These are phyloP conservation scores for Aspergillus sp. DNA, from an alignment of 2,329 filamentous ascomycete species.

Conservation along the genomic window DNA sequence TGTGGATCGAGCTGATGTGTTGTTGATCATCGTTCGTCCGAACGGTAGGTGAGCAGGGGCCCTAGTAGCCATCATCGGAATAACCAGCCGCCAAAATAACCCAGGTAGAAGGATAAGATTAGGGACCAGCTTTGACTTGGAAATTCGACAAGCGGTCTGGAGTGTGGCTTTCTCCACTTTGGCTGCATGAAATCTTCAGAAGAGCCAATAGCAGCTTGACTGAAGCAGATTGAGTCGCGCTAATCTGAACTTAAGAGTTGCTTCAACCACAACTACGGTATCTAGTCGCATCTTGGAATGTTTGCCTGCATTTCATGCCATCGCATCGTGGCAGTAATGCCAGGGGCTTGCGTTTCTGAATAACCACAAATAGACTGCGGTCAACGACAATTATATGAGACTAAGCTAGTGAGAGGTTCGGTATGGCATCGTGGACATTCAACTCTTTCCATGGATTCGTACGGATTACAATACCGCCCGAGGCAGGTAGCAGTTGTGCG, in stretches of 20 bases:
- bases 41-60: not conserved
- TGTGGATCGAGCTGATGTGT: constrained; percentile 10
- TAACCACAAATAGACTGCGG: not conserved
- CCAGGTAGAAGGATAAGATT: not conserved
- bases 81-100: not conserved
- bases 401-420: not conserved
- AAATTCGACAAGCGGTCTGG: constrained; percentile 15
- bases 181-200: constrained; percentile 6
- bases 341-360: not conserved
- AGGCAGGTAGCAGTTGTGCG: not conserved
- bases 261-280: not conserved
- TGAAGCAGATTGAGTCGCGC: constrained; percentile 13
- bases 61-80: constrained; percentile 15
- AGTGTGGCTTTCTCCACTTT: not conserved
- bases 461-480: not conserved
- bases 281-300: not conserved
- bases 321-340: not conserved
- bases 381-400: not conserved
- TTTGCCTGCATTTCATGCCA: not conserved
- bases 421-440: not conserved
- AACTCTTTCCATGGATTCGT: not conserved
- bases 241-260: constrained; percentile 9
- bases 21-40: constrained; percentile 12
- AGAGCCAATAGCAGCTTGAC: constrained; percentile 2
- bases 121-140: constrained; percentile 1